Evolutionary conservation across 2,329 filamentous ascomycete species (phyloP).

Genomic region (Domatiomyces globalis): DNA sequence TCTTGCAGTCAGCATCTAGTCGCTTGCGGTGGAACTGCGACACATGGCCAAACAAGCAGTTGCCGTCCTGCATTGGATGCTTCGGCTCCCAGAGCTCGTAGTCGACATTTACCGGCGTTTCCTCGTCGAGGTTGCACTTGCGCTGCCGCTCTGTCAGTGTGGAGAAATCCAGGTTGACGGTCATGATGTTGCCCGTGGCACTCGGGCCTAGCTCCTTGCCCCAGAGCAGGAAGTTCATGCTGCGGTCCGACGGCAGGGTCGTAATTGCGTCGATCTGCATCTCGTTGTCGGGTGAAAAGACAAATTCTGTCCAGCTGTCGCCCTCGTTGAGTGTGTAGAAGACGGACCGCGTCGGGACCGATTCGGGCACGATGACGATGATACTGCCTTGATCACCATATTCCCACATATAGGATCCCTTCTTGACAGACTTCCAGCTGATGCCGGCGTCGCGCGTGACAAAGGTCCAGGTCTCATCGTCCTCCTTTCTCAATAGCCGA

Average conservation of each 20-base stretch:
- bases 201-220: constrained; percentile 40
- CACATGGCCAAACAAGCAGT: constrained; percentile 86
- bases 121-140: constrained; percentile 55
- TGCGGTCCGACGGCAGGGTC: constrained; percentile 76
- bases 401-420: constrained; percentile 83
- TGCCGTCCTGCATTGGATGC: constrained; percentile 62
- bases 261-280: constrained; percentile 68
- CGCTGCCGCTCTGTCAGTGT: constrained; percentile 52
- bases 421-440: constrained; percentile 70
- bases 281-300: constrained; percentile 54
- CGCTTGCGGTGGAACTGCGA: constrained; percentile 87
- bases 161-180: constrained; percentile 79
- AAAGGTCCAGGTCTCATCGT: constrained; percentile 80
- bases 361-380: constrained; percentile 69
- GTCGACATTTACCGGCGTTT: constrained; percentile 44
- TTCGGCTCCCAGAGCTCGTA: constrained; percentile 79
- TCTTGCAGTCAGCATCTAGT: constrained; percentile 63
- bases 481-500: constrained; percentile 49
- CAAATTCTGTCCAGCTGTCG: constrained; percentile 58
- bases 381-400: constrained; percentile 92
- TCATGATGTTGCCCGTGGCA: constrained; percentile 41
- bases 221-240: constrained; percentile 87
- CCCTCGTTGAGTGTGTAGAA: constrained; percentile 75
- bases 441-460: constrained; percentile 85
- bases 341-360: constrained; percentile 50